Base-by-base conservation (phyloP, 192 early-diverging fungal genomes). In the Coemansia guatemalensis region DNA sequence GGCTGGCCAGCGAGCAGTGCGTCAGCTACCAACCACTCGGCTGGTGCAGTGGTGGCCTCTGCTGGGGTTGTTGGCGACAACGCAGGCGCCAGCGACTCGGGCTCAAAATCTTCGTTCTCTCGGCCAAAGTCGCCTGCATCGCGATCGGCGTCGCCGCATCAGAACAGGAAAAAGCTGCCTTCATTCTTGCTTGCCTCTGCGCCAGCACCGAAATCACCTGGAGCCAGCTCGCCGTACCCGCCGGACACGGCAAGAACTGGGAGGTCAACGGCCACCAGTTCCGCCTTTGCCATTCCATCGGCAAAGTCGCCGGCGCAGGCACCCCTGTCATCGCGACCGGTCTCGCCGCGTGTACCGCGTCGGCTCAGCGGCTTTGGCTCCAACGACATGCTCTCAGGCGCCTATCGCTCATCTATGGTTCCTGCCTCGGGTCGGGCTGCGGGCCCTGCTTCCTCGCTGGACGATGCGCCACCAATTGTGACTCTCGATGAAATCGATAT, bases 331-430 rank as follows among this genome's bases (percentile, higher is more conserved):
- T 39, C 71, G 30, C 68, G 27, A 7, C 68, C 77, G 0, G 60
- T 63, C 4, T 74, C 78, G 12, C 78, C 72, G 35, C 78, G 68
- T n/a, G 25, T 67, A 6, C 48, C 74, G 22, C 74, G 74, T 24
- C 68, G 78, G 6, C 61, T 81, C 23, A 81, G 78, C 59, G 69
- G 78, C 1, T 81, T 81, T 67, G 78, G 78, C 11, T 81, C 78
- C 25, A 81, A 81, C 39, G 78, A 81, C 48, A 81, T 81, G 78
- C 72, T 81, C 11, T 81, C 78, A 4, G 62, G 64, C 27, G 68
- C 78, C 5, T 74, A 81, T 53, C 66, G 39, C 25, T 70, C 72
- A 14, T 58, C 71, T 5, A 25, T 57, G 22, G 56, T 35, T 12
- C 8, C 62, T 2, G 54, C 49, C 7, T 11, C 58, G 20, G 30